phyloP scores from a whole-genome alignment of 768 basidiomycete species.

The Royoungia palumana region DNA sequence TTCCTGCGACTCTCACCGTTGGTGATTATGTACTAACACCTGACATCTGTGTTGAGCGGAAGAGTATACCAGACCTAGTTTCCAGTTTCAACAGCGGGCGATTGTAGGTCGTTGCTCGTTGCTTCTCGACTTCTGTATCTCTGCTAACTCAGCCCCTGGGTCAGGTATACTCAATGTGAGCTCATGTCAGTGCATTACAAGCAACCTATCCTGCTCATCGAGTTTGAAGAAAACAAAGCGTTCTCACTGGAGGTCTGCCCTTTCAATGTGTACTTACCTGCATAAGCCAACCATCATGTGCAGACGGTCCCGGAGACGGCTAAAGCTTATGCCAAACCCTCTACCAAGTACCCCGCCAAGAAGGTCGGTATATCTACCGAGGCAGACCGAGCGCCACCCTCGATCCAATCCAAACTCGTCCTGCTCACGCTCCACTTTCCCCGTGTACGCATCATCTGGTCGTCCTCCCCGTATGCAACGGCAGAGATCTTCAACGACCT shows the following conservation, averaged over 20 bases:
- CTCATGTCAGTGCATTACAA: conserved; percentile 96
- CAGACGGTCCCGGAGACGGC: conserved; percentile 59
- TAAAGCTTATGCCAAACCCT: conserved; percentile 63
- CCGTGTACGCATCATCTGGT: conserved; percentile 93
- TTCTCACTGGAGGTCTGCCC: conserved; percentile 81
- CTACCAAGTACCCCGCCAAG: conserved; percentile 56
- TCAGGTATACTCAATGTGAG: conserved; percentile 95
- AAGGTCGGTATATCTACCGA: conserved; percentile 29
- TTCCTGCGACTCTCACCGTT: conserved; percentile 91
- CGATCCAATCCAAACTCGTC: conserved; percentile 89
- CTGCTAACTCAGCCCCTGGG: not conserved
- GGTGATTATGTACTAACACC: conserved; percentile 96
- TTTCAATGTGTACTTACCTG: not conserved
- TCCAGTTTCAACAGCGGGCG: conserved; percentile 92
- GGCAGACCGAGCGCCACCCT: conserved; percentile 39
- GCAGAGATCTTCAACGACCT: conserved; percentile 92
- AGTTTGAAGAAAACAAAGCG: conserved; percentile 96
- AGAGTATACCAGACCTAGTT: conserved; percentile 90
- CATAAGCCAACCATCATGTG: not conserved
- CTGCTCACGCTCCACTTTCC: conserved; percentile 89
- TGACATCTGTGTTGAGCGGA: conserved; percentile 94
- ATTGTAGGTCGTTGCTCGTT: conserved; percentile 58
- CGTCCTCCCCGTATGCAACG: conserved; percentile 90
- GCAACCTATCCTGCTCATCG: conserved; percentile 87
- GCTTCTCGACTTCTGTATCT: not conserved